Conservation (phyloP, 2,329 filamentous ascomycete genomes). For the Alternaria brassicae region DNA sequence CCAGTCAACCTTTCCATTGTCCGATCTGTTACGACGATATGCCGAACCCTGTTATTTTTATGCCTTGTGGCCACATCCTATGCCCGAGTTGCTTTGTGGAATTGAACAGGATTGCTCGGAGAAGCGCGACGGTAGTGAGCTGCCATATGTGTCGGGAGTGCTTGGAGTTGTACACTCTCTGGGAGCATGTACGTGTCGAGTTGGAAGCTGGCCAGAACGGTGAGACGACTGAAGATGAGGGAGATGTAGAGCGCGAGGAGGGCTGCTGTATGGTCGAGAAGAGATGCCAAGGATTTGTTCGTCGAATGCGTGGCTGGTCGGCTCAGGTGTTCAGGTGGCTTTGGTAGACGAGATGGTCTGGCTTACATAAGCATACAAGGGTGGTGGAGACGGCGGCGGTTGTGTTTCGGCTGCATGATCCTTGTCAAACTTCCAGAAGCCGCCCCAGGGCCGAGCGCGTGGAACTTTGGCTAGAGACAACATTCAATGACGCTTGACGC, state of each 20-base stretch:
- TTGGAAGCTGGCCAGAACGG: too few species aligned
- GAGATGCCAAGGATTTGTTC: neutral
- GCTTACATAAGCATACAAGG: constrained; percentile 10
- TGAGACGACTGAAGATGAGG: too few species aligned
- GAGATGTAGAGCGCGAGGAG: too few species aligned
- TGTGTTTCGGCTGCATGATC: constrained; percentile 16
- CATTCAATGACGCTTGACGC: constrained; percentile 7
- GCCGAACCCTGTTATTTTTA: neutral
- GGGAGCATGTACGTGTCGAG: neutral
- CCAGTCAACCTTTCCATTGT: neutral
- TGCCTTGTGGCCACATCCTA: neutral
- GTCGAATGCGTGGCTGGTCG: neutral
- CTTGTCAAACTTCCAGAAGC: constrained; percentile 12
- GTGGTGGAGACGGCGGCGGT: constrained; percentile 9
- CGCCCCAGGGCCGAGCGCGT: constrained; percentile 14
- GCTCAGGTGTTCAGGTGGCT: neutral
- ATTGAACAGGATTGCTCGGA: neutral
- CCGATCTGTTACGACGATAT: neutral
- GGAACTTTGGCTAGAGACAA: constrained; percentile 5
- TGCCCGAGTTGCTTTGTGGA: neutral
- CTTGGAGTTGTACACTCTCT: neutral
- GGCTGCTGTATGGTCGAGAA: neutral
- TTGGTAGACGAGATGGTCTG: neutral
- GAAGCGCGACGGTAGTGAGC: neutral
- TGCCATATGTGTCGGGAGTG: neutral